These are phyloP conservation scores for Dactylorhiza incarnata DNA, from an alignment of 106 monocot species.

Conservation along the genomic window DNA sequence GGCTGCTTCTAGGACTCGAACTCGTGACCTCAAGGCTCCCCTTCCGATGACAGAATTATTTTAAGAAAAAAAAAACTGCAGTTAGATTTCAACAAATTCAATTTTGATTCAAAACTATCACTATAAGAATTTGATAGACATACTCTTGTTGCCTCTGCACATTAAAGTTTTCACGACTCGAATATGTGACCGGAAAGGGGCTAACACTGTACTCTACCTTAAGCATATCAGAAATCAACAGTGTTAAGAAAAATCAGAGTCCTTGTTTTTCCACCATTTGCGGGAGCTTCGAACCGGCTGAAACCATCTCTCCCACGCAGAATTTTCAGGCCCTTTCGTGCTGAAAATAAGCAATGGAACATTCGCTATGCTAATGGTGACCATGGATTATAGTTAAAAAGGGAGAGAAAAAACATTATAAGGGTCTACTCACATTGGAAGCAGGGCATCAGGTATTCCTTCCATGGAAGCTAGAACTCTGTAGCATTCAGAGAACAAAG, in stretches of 20 bases:
- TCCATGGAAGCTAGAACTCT: conserved; percentile 8
- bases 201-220: too few species aligned
- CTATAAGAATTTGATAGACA: too few species aligned
- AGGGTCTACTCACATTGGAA: conserved; percentile 3
- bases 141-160: too few species aligned
- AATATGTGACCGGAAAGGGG: too few species aligned
- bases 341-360: conserved; percentile 2
- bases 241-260: conserved; percentile 2
- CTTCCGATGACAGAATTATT: too few species aligned
- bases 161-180: too few species aligned
- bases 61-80: too few species aligned
- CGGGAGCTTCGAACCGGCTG: conserved; percentile 18
- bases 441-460: conserved; percentile 8
- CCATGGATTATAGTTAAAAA: background rate
- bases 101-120: too few species aligned
- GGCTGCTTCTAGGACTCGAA: too few species aligned
- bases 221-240: too few species aligned
- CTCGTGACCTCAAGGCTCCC: too few species aligned
- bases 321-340: conserved; percentile 8
- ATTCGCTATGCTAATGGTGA: background rate
- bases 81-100: too few species aligned
- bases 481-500: background rate
- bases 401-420: background rate
- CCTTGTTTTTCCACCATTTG: conserved; percentile 17
- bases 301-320: conserved; percentile 21